A percentile compares a stretch with the other conserved stretches of the same genome.
Conservation (phyloP, 352 stramenopile species). For the Globisporangium solare region DNA sequence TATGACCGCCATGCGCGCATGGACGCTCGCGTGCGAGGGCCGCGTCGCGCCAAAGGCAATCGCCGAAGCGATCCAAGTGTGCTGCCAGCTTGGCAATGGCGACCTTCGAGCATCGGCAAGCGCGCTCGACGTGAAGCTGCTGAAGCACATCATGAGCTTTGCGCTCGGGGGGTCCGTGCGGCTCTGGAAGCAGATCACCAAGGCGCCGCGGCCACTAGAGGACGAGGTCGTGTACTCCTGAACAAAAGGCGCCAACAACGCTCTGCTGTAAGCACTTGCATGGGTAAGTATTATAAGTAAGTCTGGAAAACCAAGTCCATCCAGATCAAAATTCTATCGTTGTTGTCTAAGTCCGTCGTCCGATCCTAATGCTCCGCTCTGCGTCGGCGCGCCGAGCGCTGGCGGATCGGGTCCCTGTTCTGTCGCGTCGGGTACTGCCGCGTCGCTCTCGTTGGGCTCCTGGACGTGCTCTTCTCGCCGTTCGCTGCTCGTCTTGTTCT, state of each 20-base stretch:
- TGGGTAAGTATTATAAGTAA: constrained; percentile 2
- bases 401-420: background rate
- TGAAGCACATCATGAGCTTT: constrained; percentile 60
- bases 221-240: constrained; percentile 36
- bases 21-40: constrained; percentile 39
- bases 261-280: background rate
- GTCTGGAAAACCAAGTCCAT: background rate
- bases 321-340: constrained; percentile 13
- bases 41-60: constrained; percentile 28
- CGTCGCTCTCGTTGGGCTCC: too few relatives aligned
- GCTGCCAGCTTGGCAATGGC: constrained; percentile 39
- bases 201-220: constrained; percentile 34
- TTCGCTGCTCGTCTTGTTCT: constrained; percentile 19
- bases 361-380: background rate
- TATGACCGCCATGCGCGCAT: constrained; percentile 36
- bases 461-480: constrained; percentile 1
- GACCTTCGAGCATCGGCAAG: constrained; percentile 10
- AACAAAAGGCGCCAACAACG: too few relatives aligned
- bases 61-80: constrained; percentile 47
- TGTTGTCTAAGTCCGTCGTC: constrained; percentile 4
- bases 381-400: constrained; percentile 1
- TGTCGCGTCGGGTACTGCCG: background rate
- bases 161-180: constrained; percentile 53
- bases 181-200: constrained; percentile 65
- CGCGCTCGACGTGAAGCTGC: constrained; percentile 20